Conservation (phyloP, 805 yeast genomes). For the Zygotorulaspora sp. region DNA sequence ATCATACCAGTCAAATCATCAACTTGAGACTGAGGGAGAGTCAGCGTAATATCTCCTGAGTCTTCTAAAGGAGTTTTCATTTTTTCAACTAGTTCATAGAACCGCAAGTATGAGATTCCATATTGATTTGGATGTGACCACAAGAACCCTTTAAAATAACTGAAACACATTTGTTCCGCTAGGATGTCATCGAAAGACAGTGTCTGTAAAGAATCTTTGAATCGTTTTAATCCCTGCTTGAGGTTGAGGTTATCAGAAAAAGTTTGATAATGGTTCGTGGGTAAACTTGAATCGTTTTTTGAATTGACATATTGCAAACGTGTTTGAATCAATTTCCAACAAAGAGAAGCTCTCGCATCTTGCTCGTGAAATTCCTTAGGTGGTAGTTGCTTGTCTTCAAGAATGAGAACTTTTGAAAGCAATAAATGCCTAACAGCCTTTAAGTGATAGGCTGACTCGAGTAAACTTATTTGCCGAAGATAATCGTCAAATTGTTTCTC, state of each 20-base stretch:
- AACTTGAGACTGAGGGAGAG: slow-evolving; percentile 19
- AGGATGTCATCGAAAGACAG: slow-evolving; percentile 22
- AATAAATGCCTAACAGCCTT: slow-evolving; percentile 19
- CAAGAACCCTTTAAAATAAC: slow-evolving; percentile 19
- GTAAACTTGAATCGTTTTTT: neutral
- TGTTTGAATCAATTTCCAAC: slow-evolving; percentile 27
- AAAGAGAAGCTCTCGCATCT: slow-evolving; percentile 21
- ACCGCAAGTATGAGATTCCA: slow-evolving; percentile 42
- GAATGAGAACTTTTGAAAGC: slow-evolving; percentile 18
- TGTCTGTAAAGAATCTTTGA: slow-evolving; percentile 15
- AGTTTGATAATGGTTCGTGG: neutral
- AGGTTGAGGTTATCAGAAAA: slow-evolving; percentile 9
- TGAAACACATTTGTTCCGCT: slow-evolving; percentile 15
- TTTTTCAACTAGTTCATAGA: slow-evolving; percentile 63
- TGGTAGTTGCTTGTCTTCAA: slow-evolving; percentile 3
- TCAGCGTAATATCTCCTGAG: slow-evolving; percentile 33
- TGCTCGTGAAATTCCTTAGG: slow-evolving; percentile 8
- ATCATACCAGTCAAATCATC: slow-evolving; percentile 28
- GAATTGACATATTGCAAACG: slow-evolving; percentile 16
- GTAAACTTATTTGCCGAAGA: slow-evolving; percentile 22
- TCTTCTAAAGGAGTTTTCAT: slow-evolving; percentile 67
- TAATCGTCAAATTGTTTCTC: slow-evolving; percentile 30
- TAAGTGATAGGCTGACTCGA: slow-evolving; percentile 17
- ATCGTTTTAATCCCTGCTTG: slow-evolving; percentile 12
- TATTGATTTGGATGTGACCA: slow-evolving; percentile 3